phyloP scores from a whole-genome alignment of 345 rosid genomes.

The Noccaea bulbosa region DNA sequence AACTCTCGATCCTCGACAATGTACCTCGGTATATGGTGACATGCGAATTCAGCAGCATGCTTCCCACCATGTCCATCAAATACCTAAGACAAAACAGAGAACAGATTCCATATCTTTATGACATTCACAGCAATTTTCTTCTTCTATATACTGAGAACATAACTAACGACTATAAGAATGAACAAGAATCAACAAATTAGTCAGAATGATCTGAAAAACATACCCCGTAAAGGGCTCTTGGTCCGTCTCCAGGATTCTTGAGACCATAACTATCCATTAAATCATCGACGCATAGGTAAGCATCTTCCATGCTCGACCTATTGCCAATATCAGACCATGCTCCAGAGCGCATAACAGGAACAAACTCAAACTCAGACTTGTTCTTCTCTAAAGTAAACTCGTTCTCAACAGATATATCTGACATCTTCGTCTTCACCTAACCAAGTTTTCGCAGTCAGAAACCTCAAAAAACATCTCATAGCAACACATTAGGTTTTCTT shows the following conservation, averaged over 20 bases:
- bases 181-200: not conserved
- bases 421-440: conserved; percentile 66
- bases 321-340: conserved; percentile 79
- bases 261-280: conserved; percentile 58
- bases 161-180: no score
- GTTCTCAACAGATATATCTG: conserved; percentile 51
- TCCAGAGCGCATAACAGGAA: conserved; percentile 77
- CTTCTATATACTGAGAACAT: not conserved
- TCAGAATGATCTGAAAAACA: not conserved
- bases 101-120: not conserved
- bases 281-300: conserved; percentile 63
- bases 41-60: conserved; percentile 87
- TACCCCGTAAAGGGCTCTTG: conserved; percentile 92
- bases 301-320: conserved; percentile 88
- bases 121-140: not conserved
- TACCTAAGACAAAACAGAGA: conserved; percentile 41
- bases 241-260: conserved; percentile 48
- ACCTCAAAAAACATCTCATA: conserved; percentile 1
- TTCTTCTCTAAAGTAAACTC: conserved; percentile 46
- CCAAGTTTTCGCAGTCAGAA: conserved; percentile 38
- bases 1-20: conserved; percentile 70
- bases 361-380: conserved; percentile 45
- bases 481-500: not conserved
- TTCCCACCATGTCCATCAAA: conserved; percentile 96
- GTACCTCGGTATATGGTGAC: conserved; percentile 68